Base-by-base conservation (phyloP, 352 stramenopile genomes). In the Phytophthora pistaciae region DNA sequence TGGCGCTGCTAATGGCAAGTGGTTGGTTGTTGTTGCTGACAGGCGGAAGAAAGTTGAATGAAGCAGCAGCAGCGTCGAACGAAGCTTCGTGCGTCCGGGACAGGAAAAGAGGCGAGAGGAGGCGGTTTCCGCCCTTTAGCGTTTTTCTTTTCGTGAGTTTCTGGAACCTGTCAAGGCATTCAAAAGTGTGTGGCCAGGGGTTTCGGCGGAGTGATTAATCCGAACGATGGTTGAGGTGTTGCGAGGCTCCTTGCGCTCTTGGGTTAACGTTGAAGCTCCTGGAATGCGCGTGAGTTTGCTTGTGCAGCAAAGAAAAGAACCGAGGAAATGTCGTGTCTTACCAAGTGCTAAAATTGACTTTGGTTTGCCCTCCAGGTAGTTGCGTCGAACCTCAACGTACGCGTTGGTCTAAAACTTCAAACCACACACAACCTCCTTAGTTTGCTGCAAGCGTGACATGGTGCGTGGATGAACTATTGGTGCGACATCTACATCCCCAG, bases 31-130 rank as follows among this genome's bases (percentile, higher is more conserved):
- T 68, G 23, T 62, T 44, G 36, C 38, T 14, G 52, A 31, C 23
- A 23, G 60, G 64, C 64, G 42, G 61, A 63, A 60, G 58, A 75
- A 68, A 23, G 56, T 48, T 57, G 62, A 78, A 78, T 72, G 69
- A 69, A 52, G 70, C 63, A 72, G n/a, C 16, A 61, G 25, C 27
- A 29, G 27, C 27, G 36, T 42, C 1, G 36, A 42, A 31, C 21
- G 31, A 25, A 42, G 31, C 42, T 49, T 48, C 29, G 7, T 36
- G 6, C 21, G 31, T 59, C 11, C 52, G 50, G 33, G 42, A 25
- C 40, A 58, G 25, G 25, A 66, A 50, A 50, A 21, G 23, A 61
- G 53, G 55, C 38, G 40, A 66, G 46, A 62, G 13, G 40, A 64
- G 52, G 42, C 66, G 6, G 66, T 78, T 78, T 78, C 56, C 57